Conservation (phyloP, 2,329 filamentous ascomycete species). For the Pestalotiopsis sp. region DNA sequence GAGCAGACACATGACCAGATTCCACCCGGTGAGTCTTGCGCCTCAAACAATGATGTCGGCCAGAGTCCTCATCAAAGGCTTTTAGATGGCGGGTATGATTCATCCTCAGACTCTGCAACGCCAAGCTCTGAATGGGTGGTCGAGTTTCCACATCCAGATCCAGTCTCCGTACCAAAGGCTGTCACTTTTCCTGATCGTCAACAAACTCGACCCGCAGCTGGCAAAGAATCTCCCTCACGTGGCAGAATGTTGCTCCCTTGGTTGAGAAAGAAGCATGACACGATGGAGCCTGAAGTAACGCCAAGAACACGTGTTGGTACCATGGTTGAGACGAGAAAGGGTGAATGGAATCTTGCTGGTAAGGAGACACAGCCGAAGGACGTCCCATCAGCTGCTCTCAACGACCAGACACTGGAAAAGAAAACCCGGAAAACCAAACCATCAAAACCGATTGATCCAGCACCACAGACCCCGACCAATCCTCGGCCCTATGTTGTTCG, state of each 20-base stretch:
- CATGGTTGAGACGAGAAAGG: neutral
- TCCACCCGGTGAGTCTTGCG: neutral
- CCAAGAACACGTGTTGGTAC: neutral
- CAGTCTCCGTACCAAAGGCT: conserved; percentile 17
- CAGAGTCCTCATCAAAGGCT: conserved; percentile 1
- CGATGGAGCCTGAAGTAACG: neutral
- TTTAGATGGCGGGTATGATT: conserved; percentile 21
- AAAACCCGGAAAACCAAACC: neutral
- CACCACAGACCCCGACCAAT: neutral
- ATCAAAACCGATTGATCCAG: neutral
- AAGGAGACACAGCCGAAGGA: neutral
- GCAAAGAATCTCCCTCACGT: conserved; percentile 17
- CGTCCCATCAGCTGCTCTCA: neutral
- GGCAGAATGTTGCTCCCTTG: conserved; percentile 25
- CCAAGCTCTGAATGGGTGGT: conserved; percentile 25
- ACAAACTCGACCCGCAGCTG: neutral
- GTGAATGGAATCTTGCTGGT: conserved; percentile 1
- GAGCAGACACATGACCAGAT: neutral
- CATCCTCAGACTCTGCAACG: conserved; percentile 15
- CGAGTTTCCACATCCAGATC: conserved; percentile 24
- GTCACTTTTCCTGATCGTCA: conserved; percentile 15
- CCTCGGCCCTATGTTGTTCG: neutral
- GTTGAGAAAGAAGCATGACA: conserved; percentile 24
- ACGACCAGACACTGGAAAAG: neutral
- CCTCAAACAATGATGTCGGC: neutral